Evolutionary conservation across 2,329 filamentous ascomycete genomes (phyloP).

Genomic region (Tolypocladium tundrense): DNA sequence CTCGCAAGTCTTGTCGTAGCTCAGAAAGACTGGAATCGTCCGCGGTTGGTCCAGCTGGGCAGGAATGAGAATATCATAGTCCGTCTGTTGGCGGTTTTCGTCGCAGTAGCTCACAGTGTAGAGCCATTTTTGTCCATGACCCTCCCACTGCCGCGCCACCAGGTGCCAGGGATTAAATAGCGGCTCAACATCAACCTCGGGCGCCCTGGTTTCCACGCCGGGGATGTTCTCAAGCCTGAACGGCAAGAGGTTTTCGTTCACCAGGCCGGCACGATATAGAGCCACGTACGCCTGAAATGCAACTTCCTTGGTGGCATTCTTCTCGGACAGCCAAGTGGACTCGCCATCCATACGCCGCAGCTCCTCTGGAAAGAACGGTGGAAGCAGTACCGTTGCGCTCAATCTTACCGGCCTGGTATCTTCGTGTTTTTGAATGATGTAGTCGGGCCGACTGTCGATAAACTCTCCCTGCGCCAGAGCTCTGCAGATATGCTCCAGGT

Average conservation of each 20-base stretch:
- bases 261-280: constrained; percentile 58
- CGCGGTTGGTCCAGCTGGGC: constrained; percentile 25
- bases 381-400: constrained; percentile 57
- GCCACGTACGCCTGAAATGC: constrained; percentile 69
- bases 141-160: constrained; percentile 32
- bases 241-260: constrained; percentile 73
- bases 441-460: constrained; percentile 58
- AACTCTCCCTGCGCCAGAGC: constrained; percentile 48
- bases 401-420: constrained; percentile 20
- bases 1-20: constrained; percentile 22
- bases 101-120: constrained; percentile 24
- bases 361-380: constrained; percentile 51
- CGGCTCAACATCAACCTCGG: constrained; percentile 24
- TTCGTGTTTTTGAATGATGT: constrained; percentile 38
- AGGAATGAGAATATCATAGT: constrained; percentile 35
- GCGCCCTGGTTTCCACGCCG: constrained; percentile 25
- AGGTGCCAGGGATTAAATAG: constrained; percentile 36
- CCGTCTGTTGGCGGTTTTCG: constrained; percentile 12
- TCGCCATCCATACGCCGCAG: constrained; percentile 15
- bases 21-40: constrained; percentile 30
- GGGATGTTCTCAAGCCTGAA: constrained; percentile 30
- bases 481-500: constrained; percentile 74
- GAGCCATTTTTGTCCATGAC: constrained; percentile 8
- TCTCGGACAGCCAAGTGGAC: constrained; percentile 57
- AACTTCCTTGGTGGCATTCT: constrained; percentile 67